Base-by-base conservation (phyloP, 306 rosid genomes). In the Cicer chorassanicum region DNA sequence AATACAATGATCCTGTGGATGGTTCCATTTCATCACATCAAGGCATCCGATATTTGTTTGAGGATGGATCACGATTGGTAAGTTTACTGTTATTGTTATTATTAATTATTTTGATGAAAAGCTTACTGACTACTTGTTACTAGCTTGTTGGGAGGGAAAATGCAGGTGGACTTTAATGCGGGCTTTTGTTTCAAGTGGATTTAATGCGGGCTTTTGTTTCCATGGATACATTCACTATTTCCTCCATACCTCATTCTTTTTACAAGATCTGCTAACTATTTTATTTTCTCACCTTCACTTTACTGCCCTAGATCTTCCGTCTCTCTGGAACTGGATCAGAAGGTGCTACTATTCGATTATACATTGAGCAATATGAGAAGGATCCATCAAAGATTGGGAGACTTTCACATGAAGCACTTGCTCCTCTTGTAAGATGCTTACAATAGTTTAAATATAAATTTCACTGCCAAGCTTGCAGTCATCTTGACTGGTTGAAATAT, bases 261-360 rank as follows among this genome's bases (percentile, higher is more conserved):
- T 9, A n/a, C 14, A 59, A 39, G 12, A 42, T 62, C 7, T 51
- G 54, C 73, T 21, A 42, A 53, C 69, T 78, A 2, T 46, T 36
- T 65, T 39, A 34, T n/a, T 53, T 80, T 75, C 50, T 14, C 39
- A 15, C 44, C 21, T 68, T 50, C 65, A 54, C 62, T 51, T 65
- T 78, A 41, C 59, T 53, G 34, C 56, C 73, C 66, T 80, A 94
- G 99, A 87, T 94, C 68, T 94, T 92, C 93, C 96, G 99, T 38
- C 96, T 92, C 72, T 94, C 99, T 8, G 99, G 99, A 83, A 94
- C 99, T 73, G 99, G 99, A 71, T 94, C 98, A 12, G 97, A 87
- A 73, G 99, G 99, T 7, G 99, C 99, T 40, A 94, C 98, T 57
- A 94, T 94, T 78, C 89, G 98, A 51, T 92, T 94, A 69, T 94